A percentile compares a stretch with the other conserved stretches of the same genome.
Evolutionary conservation across 306 rosid species (phyloP).

Genomic region (Cucurbita argyrosperma): DNA sequence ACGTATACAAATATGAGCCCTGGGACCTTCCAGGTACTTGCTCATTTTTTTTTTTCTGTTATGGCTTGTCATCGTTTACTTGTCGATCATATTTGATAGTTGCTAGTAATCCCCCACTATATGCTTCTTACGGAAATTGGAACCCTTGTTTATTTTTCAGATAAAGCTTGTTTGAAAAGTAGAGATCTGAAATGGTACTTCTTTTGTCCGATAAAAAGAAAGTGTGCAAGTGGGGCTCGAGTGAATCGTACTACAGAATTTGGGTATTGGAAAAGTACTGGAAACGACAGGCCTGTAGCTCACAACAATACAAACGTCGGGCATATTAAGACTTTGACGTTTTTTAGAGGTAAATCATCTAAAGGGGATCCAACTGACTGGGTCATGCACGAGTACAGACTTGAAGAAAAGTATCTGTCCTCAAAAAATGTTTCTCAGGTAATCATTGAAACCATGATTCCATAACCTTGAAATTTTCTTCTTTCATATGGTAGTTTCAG

Average conservation of each 20-base stretch:
- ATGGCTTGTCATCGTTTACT: neutral
- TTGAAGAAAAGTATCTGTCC: conserved; percentile 25
- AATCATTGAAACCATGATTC: conserved; percentile 4
- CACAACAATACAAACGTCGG: conserved; percentile 33
- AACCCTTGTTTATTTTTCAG: conserved; percentile 17
- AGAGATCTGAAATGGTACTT: conserved; percentile 66
- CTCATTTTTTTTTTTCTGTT: neutral
- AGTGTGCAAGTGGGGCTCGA: conserved; percentile 43
- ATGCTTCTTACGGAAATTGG: neutral
- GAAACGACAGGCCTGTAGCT: conserved; percentile 33
- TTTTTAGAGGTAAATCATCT: conserved; percentile 41
- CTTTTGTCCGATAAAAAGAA: conserved; percentile 43
- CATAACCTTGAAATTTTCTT: neutral
- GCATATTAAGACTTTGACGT: conserved; percentile 48
- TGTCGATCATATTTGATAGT: neutral
- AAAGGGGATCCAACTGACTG: conserved; percentile 59
- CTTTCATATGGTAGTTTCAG: neutral
- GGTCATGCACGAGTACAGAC: conserved; percentile 80
- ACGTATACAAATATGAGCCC: conserved; percentile 48
- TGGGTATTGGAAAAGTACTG: conserved; percentile 75
- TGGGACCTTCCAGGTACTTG: conserved; percentile 73
- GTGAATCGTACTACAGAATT: conserved; percentile 35
- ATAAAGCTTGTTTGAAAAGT: conserved; percentile 21
- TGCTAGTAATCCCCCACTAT: neutral
- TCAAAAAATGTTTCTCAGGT: conserved; percentile 34